Conservation (phyloP, 805 yeast genomes). For the Ogataea allantospora region DNA sequence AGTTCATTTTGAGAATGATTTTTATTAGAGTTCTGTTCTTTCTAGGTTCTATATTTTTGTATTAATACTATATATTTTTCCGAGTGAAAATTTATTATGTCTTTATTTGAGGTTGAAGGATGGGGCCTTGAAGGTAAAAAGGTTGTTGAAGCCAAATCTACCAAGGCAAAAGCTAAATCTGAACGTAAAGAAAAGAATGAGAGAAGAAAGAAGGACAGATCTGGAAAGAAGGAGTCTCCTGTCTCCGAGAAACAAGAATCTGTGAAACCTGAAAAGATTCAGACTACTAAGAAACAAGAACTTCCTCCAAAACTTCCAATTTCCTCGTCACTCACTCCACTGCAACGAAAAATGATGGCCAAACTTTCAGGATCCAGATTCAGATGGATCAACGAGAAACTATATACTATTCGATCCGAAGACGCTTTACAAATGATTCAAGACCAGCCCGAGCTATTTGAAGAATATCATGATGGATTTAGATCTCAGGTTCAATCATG, state of each 20-base stretch:
- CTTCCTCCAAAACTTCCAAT: neutral
- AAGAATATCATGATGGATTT: constrained; percentile 94
- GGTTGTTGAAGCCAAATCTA: constrained; percentile 48
- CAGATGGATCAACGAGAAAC: constrained; percentile 96
- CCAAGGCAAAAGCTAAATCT: too few relatives aligned
- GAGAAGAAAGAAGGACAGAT: constrained; percentile 17
- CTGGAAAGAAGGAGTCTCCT: constrained; percentile 5
- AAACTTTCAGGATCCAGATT: constrained; percentile 93
- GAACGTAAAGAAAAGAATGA: too few relatives aligned
- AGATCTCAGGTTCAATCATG: constrained; percentile 92
- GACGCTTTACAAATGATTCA: constrained; percentile 70
- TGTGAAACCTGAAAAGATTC: too few relatives aligned
- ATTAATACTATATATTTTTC: constrained; percentile 4
- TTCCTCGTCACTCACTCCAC: constrained; percentile 55
- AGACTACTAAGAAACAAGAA: neutral
- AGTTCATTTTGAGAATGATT: neutral
- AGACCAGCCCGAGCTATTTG: constrained; percentile 84
- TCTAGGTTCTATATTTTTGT: constrained; percentile 3
- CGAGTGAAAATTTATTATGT: constrained; percentile 41
- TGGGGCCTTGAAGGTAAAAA: constrained; percentile 65
- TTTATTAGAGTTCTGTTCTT: constrained; percentile 1
- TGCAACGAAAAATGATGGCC: constrained; percentile 94
- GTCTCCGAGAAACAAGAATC: too few relatives aligned
- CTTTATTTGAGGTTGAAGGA: constrained; percentile 76
- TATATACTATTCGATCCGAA: constrained; percentile 82